These are phyloP conservation scores for Podaxis sp. DNA, from an alignment of 768 basidiomycete species.

Conservation along the genomic window DNA sequence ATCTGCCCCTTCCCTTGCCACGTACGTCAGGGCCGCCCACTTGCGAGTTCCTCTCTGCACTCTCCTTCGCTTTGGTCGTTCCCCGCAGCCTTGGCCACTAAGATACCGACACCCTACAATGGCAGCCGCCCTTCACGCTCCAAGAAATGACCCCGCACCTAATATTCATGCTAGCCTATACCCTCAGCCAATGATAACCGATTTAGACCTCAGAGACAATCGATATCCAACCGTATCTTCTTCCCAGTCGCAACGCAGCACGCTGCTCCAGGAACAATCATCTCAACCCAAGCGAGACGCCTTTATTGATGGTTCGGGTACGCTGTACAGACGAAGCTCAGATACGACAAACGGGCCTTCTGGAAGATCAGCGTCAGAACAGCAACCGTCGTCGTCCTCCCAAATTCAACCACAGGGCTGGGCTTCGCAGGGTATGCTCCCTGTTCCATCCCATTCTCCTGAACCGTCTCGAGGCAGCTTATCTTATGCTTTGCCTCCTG, in stretches of 20 bases:
- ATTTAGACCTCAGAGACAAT: conserved; percentile 63
- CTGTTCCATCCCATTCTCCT: conserved; percentile 32
- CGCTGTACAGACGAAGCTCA: conserved; percentile 18
- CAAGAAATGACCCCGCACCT: conserved; percentile 36
- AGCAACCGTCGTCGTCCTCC: conserved; percentile 14
- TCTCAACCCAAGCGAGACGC: conserved; percentile 20
- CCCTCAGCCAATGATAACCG: conserved; percentile 54
- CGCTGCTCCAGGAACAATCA: not conserved
- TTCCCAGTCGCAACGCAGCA: conserved; percentile 19
- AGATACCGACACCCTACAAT: conserved; percentile 28
- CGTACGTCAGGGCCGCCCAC: conserved; percentile 5
- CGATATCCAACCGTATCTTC: conserved; percentile 47
- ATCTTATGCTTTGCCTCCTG: conserved; percentile 45
- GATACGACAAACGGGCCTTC: conserved; percentile 16
- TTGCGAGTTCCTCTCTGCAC: not conserved
- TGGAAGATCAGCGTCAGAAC: conserved; percentile 5
- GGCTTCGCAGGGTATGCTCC: conserved; percentile 10
- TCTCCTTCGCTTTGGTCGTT: conserved; percentile 3
- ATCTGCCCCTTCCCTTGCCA: not conserved
- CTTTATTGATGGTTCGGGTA: conserved; percentile 17
- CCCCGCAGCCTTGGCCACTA: conserved; percentile 10
- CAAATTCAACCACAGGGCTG: conserved; percentile 14
- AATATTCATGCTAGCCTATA: conserved; percentile 39
- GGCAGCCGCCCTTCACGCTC: conserved; percentile 49
- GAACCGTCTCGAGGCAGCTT: conserved; percentile 36